Conservation (phyloP, 2,329 filamentous ascomycete genomes). For the Trichoderma harzianum region DNA sequence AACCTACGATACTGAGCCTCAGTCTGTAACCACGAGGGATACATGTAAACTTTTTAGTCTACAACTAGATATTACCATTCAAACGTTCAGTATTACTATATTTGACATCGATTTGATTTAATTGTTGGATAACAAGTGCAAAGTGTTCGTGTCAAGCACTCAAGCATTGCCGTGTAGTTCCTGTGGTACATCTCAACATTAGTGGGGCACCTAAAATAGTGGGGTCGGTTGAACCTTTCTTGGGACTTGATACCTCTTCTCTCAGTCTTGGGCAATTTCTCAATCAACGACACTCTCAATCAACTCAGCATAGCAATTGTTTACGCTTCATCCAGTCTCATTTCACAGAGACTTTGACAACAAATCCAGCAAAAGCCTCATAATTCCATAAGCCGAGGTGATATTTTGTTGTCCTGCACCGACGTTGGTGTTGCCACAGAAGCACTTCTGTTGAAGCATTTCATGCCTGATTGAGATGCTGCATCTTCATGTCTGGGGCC, state of each 20-base stretch:
- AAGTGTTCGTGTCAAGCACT: neutral
- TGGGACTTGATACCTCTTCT: neutral
- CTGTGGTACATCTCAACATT: neutral
- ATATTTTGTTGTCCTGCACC: neutral
- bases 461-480: conserved; percentile 29
- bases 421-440: neutral
- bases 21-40: neutral
- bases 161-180: neutral
- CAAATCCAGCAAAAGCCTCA: neutral
- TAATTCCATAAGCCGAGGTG: neutral
- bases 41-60: neutral
- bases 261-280: neutral
- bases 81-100: neutral
- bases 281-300: neutral
- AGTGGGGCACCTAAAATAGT: neutral
- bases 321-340: neutral
- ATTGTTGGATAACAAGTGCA: neutral
- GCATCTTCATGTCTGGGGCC: conserved; percentile 85
- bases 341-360: neutral
- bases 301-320: neutral
- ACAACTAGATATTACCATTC: neutral
- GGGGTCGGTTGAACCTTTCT: neutral
- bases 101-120: neutral
- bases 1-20: neutral
- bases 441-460: neutral